Conservation (phyloP, 768 basidiomycete genomes). For the Podaxis sp. region DNA sequence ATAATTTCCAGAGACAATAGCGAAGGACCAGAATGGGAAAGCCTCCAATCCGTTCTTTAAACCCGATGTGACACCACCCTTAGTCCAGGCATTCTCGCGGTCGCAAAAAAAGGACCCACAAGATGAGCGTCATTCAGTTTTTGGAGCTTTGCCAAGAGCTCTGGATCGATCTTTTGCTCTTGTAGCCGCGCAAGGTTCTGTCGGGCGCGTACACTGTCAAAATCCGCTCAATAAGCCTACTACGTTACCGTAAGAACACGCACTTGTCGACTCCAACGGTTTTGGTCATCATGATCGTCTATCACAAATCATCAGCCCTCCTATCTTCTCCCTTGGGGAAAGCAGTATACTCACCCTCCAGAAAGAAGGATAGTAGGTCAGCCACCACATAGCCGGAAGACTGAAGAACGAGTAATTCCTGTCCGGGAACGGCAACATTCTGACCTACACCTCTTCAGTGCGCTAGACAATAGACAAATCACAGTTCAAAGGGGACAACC, state of each 20-base stretch:
- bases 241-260: neutral
- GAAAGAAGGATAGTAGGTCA: neutral
- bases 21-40: conserved; percentile 24
- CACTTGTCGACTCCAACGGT: neutral
- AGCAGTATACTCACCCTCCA: neutral
- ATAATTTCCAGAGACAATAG: conserved; percentile 23
- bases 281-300: neutral
- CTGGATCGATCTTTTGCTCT: neutral
- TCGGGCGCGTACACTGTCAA: neutral
- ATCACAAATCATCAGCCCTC: neutral
- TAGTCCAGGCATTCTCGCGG: too few species aligned
- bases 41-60: neutral
- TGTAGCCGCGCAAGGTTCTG: neutral
- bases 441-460: neutral
- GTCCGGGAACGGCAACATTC: neutral
- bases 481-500: too few species aligned
- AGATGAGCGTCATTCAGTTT: neutral
- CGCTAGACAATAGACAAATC: too few species aligned
- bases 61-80: too few species aligned
- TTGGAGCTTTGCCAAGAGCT: neutral
- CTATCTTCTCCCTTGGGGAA: neutral
- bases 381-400: neutral
- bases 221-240: neutral
- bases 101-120: neutral
- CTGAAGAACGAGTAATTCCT: neutral